Evolutionary conservation across 768 basidiomycete species (phyloP).

Genomic region (Serpula lacrymans): DNA sequence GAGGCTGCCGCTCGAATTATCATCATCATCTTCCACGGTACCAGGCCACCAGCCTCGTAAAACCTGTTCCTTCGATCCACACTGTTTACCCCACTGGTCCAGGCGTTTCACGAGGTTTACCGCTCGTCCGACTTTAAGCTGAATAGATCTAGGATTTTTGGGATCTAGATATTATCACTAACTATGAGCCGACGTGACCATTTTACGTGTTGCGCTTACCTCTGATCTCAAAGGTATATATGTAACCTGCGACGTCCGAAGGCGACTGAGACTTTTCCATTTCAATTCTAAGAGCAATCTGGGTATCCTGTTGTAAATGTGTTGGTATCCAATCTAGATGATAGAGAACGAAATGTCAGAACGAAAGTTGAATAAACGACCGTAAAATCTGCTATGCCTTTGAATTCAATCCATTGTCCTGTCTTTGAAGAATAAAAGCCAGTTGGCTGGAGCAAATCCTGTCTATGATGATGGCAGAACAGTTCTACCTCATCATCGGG

Average conservation of each 20-base stretch:
- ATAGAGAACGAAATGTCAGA: slow-evolving; percentile 6
- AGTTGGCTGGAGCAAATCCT: slow-evolving; percentile 42
- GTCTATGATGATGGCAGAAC: slow-evolving; percentile 68
- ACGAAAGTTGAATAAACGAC: not conserved
- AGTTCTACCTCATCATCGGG: slow-evolving; percentile 36
- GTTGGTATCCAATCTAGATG: slow-evolving; percentile 63
- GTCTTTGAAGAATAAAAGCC: slow-evolving; percentile 57
- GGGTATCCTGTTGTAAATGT: slow-evolving; percentile 61
- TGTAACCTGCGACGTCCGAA: slow-evolving; percentile 69
- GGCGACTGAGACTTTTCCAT: slow-evolving; percentile 52
- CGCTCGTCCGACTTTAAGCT: slow-evolving; percentile 78
- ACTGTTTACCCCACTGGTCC: slow-evolving; percentile 80
- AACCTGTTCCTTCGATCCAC: slow-evolving; percentile 71
- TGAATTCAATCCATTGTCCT: slow-evolving; percentile 52
- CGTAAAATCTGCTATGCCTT: slow-evolving; percentile 35
- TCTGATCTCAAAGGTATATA: slow-evolving; percentile 79
- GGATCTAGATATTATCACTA: slow-evolving; percentile 23
- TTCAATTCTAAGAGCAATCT: slow-evolving; percentile 48
- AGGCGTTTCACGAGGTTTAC: slow-evolving; percentile 70
- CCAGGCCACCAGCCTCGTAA: slow-evolving; percentile 75
- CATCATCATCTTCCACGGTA: slow-evolving; percentile 35
- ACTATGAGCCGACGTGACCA: not conserved
- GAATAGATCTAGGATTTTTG: slow-evolving; percentile 39
- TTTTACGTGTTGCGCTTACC: slow-evolving; percentile 37
- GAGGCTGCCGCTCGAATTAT: slow-evolving; percentile 39